Base-by-base conservation (phyloP, 495 filamentous ascomycete genomes). In the Neurospora hispaniola region DNA sequence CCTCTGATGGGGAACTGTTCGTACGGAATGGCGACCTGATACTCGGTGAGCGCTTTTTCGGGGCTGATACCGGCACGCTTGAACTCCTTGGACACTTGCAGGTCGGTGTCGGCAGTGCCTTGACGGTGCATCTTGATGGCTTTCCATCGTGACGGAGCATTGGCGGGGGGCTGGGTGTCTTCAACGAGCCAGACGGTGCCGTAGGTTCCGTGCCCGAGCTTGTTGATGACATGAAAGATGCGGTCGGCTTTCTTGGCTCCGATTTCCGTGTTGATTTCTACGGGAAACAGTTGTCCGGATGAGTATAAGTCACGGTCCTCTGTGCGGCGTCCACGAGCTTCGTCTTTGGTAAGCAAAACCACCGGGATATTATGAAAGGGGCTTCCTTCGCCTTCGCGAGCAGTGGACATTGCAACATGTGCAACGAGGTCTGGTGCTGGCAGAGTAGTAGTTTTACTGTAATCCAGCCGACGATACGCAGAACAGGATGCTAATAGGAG, bases 101-200 rank as follows among this genome's bases (percentile, higher is more conserved):
- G 54, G 12, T 62, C 54, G 27, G 23, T 62, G 27, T 35, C 54
- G 27, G 54, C 54, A 9, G 54, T 62, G 0, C 27, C 54, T 35
- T 27, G 54, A 9, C 54, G 23, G 14, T 62, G 54, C 0, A 62
- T 62, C 27, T 62, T 62, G 54, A 62, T 62, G 54, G 54, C 54
- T 62, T 62, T 35, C 54, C 54, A 62, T 35, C 54, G 8, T 4
- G 54, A 62, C 1, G 54, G 54, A 35, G 54, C 54, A 18, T 9
- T 62, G 35, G 27, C 54, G 0, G 54, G 54, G 0, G 41, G 41
- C 16, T 66, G 16, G 78, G 75, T 4, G 46, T 88, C 84, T 1
- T 73, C 76, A 42, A 82, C 83, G 48, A 88, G 81, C 85, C 84
- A 89, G 73, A 85, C 80, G 7, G 82, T 88, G 11, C 82, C 84